Percentiles rank a stretch among this genome's conserved stretches.
phyloP scores from a whole-genome alignment of 169 alveolate genomes.

The Plasmodium knowlesi region DNA sequence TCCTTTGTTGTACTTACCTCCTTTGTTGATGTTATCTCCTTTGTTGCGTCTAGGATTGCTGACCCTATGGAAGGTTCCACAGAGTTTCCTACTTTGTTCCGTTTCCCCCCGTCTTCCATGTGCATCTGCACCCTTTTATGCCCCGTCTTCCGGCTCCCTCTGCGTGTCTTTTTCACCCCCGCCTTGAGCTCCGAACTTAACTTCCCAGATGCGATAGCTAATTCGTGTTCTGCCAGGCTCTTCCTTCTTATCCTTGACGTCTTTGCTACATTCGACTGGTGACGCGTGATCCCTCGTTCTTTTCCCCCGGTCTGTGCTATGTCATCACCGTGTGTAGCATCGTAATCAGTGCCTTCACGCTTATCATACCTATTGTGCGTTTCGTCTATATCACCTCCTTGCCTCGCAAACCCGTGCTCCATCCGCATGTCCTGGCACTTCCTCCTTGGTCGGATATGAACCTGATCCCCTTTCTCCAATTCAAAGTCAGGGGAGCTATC shows the following conservation, averaged over 20 bases:
- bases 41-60: neutral
- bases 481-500: neutral
- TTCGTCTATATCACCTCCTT: neutral
- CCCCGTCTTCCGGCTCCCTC: neutral
- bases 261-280: neutral
- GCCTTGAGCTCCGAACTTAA: neutral
- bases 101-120: neutral
- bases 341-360: neutral
- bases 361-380: neutral
- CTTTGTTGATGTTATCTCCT: constrained; percentile 3
- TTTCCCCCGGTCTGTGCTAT: neutral
- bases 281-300: neutral
- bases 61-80: neutral
- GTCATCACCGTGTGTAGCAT: neutral
- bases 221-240: neutral
- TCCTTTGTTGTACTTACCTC: neutral
- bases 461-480: neutral
- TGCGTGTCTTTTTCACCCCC: neutral
- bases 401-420: neutral
- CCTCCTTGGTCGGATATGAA: neutral
- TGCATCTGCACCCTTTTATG: neutral
- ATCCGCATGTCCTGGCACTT: neutral
- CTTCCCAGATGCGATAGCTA: neutral
- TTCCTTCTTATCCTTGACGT: neutral
- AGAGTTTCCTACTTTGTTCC: neutral